These are phyloP conservation scores for Fibroporia radiculosa DNA, from an alignment of 768 basidiomycete genomes.

Conservation along the genomic window DNA sequence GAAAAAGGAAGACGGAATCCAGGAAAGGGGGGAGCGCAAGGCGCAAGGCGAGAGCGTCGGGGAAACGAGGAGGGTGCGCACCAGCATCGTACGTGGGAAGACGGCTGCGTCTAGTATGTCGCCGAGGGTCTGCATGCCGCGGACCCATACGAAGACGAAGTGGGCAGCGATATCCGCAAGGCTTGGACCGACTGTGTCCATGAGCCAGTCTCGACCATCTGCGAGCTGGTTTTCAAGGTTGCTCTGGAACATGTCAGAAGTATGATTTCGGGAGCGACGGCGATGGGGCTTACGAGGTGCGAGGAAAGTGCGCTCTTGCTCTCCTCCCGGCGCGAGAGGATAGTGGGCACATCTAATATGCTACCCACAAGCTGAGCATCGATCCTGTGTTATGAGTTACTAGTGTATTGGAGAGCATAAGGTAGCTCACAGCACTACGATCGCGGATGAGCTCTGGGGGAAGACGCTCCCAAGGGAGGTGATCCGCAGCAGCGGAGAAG, in stretches of 20 bases:
- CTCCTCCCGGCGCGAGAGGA: conserved; percentile 25
- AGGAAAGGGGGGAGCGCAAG: conserved; percentile 19
- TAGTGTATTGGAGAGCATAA: background rate
- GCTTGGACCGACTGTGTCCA: conserved; percentile 44
- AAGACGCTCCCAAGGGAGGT: conserved; percentile 43
- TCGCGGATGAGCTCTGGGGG: conserved; percentile 41
- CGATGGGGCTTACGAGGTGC: conserved; percentile 36
- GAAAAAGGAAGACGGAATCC: no score
- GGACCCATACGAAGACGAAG: conserved; percentile 40
- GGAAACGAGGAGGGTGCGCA: conserved; percentile 19
- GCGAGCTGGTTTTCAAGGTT: conserved; percentile 36
- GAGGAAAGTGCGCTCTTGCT: conserved; percentile 34
- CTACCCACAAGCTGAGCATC: no score
- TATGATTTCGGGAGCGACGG: background rate
- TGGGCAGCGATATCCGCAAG: conserved; percentile 47
- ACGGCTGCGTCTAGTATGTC: conserved; percentile 29
- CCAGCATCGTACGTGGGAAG: conserved; percentile 36
- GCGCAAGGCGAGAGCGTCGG: background rate
- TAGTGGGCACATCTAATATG: conserved; percentile 32
- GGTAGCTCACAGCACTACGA: conserved; percentile 32
- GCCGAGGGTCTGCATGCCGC: conserved; percentile 20
- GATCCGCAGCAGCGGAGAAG: conserved; percentile 31
- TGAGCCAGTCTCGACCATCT: conserved; percentile 50
- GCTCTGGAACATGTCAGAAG: conserved; percentile 17
- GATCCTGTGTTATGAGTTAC: no score